Evolutionary conservation across 305 asterid genomes (phyloP).

Genomic region (Petunia hybrid): DNA sequence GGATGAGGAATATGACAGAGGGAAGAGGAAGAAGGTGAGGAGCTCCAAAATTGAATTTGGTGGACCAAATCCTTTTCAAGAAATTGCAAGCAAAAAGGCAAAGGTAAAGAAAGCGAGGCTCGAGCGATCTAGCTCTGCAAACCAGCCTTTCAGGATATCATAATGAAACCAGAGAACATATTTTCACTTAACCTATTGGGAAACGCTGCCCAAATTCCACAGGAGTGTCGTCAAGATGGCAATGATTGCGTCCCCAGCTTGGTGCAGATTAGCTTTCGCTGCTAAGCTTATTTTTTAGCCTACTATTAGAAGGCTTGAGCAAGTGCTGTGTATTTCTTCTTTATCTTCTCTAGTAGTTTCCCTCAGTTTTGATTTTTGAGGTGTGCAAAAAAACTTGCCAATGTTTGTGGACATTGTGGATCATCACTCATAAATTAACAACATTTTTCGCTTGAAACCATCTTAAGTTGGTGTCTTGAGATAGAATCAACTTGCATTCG

Average conservation of each 20-base stretch:
- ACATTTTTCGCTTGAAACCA: conserved; percentile 2
- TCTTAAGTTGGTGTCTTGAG: too few species aligned
- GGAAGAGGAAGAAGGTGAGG: conserved; percentile 90
- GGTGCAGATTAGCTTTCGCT: conserved; percentile 6
- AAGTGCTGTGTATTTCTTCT: not conserved
- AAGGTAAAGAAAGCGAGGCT: conserved; percentile 56
- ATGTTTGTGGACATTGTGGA: conserved; percentile 25
- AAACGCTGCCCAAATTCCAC: not conserved
- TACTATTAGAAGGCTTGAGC: conserved; percentile 23
- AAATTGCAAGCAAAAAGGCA: conserved; percentile 55
- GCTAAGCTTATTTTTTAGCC: conserved; percentile 25
- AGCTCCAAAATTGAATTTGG: conserved; percentile 49
- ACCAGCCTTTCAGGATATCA: conserved; percentile 77
- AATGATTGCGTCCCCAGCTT: conserved; percentile 20
- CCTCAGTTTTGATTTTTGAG: conserved; percentile 28
- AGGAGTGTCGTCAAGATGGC: not conserved
- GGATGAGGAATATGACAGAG: conserved; percentile 96
- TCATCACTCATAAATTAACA: conserved; percentile 19
- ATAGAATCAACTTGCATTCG: too few species aligned
- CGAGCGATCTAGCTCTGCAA: conserved; percentile 46
- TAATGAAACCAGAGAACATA: conserved; percentile 2
- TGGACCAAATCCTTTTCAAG: conserved; percentile 85
- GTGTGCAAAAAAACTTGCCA: not conserved
- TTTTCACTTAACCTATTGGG: not conserved
- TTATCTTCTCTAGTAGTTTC: not conserved